Evolutionary conservation across 768 basidiomycete species (phyloP).

Genomic region (Gyrodon lividus): DNA sequence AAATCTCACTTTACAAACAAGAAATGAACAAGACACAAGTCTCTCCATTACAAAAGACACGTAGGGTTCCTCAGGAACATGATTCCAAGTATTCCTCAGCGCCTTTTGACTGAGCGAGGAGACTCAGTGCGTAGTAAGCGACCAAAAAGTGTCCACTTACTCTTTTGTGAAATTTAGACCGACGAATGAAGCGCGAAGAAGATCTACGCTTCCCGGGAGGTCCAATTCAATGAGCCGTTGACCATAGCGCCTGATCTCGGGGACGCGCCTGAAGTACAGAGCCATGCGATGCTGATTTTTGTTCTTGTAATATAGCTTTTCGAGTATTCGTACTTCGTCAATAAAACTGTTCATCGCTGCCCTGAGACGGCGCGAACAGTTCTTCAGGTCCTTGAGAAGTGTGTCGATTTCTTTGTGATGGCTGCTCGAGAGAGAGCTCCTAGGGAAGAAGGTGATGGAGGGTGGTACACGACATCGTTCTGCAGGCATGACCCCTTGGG

Average conservation of each 20-base stretch:
- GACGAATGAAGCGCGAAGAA: constrained; percentile 28
- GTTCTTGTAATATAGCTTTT: constrained; percentile 69
- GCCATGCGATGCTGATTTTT: constrained; percentile 55
- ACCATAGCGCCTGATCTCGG: constrained; percentile 49
- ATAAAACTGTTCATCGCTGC: constrained; percentile 32
- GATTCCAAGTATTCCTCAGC: constrained; percentile 64
- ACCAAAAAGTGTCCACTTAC: constrained; percentile 10
- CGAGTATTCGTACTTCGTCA: constrained; percentile 48
- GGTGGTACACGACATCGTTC: constrained; percentile 7
- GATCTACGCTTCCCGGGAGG: constrained; percentile 21
- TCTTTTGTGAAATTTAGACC: constrained; percentile 26
- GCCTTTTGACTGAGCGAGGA: constrained; percentile 42
- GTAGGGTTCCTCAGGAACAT: constrained; percentile 44
- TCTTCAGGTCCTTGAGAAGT: constrained; percentile 62
- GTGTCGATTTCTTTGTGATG: constrained; percentile 46
- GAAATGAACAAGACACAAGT: constrained; percentile 32
- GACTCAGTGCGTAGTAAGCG: neutral
- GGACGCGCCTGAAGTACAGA: constrained; percentile 59
- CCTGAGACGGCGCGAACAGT: constrained; percentile 51
- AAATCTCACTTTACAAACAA: constrained; percentile 49
- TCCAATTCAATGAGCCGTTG: constrained; percentile 11
- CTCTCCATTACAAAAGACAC: constrained; percentile 37
- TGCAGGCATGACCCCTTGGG: constrained; percentile 3
- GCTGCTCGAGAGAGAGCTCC: constrained; percentile 18
- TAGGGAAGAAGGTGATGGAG: constrained; percentile 13